Evolutionary conservation across 768 basidiomycete species (phyloP).

Genomic region (Wakefieldia striispora): DNA sequence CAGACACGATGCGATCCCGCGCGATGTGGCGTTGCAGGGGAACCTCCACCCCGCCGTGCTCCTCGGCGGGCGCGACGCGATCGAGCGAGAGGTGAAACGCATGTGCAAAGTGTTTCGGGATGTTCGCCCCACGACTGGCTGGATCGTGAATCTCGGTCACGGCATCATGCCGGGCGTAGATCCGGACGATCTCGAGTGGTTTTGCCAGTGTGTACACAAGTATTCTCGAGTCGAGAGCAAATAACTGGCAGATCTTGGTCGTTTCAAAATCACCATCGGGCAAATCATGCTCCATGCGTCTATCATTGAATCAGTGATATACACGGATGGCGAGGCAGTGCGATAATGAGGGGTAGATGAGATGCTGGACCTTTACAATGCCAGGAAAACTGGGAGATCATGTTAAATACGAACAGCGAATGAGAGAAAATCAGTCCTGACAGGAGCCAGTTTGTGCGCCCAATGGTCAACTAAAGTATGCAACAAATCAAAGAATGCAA

Average conservation of each 20-base stretch:
- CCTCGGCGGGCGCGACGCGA: slow-evolving; percentile 83
- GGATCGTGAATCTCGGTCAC: slow-evolving; percentile 97
- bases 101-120: slow-evolving; percentile 74
- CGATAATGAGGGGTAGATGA: slow-evolving; percentile 12
- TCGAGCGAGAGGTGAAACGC: slow-evolving; percentile 80
- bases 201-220: slow-evolving; percentile 86
- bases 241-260: too few relatives aligned
- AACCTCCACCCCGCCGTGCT: slow-evolving; percentile 90
- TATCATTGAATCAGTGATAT: slow-evolving; percentile 15
- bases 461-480: background rate
- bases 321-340: slow-evolving; percentile 19
- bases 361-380: slow-evolving; percentile 31
- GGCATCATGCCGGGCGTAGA: slow-evolving; percentile 96
- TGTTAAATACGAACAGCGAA: slow-evolving; percentile 29
- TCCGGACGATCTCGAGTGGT: slow-evolving; percentile 89
- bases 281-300: slow-evolving; percentile 6
- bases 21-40: slow-evolving; percentile 76
- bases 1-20: slow-evolving; percentile 54
- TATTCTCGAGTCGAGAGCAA: slow-evolving; percentile 47
- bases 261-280: background rate
- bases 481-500: slow-evolving; percentile 14
- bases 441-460: slow-evolving; percentile 6
- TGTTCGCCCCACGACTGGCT: slow-evolving; percentile 56
- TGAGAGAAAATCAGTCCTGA: slow-evolving; percentile 4
- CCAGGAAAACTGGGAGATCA: slow-evolving; percentile 18